These are phyloP conservation scores for Misopates orontium DNA, from an alignment of 257 asterid species.

Conservation along the genomic window DNA sequence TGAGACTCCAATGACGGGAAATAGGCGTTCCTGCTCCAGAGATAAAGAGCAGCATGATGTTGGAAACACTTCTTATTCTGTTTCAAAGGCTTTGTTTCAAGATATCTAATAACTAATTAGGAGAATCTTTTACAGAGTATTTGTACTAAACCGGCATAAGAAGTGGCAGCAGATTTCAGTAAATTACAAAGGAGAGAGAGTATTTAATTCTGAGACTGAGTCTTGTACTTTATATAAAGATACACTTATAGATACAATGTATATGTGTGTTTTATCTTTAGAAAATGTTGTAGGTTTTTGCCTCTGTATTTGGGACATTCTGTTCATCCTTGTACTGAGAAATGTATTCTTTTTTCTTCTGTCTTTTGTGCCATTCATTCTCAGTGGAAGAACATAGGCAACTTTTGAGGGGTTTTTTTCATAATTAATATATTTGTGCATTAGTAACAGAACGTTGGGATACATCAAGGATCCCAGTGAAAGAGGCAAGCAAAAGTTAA, in stretches of 20 bases:
- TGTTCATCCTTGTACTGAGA: constrained; percentile 6
- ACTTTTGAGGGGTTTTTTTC: background rate
- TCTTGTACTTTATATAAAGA: constrained; percentile 9
- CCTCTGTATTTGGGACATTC: background rate
- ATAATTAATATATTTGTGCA: background rate
- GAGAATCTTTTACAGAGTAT: background rate
- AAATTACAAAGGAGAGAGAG: background rate
- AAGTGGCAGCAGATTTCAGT: constrained; percentile 1
- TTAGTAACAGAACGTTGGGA: background rate
- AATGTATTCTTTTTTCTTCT: background rate
- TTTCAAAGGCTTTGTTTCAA: constrained; percentile 81
- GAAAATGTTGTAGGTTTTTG: constrained; percentile 2
- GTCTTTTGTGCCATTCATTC: background rate
- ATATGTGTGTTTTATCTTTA: background rate
- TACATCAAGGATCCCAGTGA: too few species aligned
- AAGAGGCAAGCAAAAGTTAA: too few species aligned
- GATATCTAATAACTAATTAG: constrained; percentile 34
- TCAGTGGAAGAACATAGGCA: background rate
- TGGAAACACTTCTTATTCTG: constrained; percentile 42
- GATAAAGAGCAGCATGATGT: constrained; percentile 30
- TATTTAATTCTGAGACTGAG: background rate
- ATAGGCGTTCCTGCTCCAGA: constrained; percentile 36
- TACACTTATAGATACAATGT: background rate
- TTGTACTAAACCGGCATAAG: background rate
- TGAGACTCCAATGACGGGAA: constrained; percentile 77